Percentiles rank a stretch among this genome's conserved stretches.
phyloP scores from a whole-genome alignment of 768 basidiomycete genomes.

The Pluteus cervinus region DNA sequence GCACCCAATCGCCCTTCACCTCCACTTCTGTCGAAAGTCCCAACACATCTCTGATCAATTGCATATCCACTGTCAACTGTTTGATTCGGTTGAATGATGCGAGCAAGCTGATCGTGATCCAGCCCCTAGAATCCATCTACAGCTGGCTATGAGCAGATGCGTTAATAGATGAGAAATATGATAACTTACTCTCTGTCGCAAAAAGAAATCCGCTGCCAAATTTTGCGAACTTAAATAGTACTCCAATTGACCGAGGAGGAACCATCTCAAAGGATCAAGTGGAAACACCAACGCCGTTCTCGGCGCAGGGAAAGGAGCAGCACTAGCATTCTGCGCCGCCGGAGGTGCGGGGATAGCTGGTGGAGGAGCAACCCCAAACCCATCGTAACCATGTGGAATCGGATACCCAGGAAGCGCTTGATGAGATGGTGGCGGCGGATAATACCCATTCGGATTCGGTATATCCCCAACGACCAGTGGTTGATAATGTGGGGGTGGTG shows the following conservation, averaged over 20 bases:
- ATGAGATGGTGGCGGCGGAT: slow-evolving; percentile 3
- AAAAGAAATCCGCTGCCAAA: slow-evolving; percentile 79
- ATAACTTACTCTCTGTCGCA: slow-evolving; percentile 65
- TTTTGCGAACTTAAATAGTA: slow-evolving; percentile 92
- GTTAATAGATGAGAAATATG: slow-evolving; percentile 3
- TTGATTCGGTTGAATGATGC: slow-evolving; percentile 86
- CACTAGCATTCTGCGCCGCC: slow-evolving; percentile 10
- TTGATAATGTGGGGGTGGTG: slow-evolving; percentile 27
- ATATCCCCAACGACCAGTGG: slow-evolving; percentile 8
- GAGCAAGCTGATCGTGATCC: slow-evolving; percentile 76
- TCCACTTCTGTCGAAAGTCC: slow-evolving; percentile 62
- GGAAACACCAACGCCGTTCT: slow-evolving; percentile 42
- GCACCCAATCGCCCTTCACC: slow-evolving; percentile 60
- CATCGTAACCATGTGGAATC: slow-evolving; percentile 9
- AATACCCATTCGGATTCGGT: slow-evolving; percentile 13
- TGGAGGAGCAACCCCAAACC: slow-evolving; percentile 9
- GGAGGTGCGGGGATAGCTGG: slow-evolving; percentile 19
- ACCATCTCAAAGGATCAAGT: slow-evolving; percentile 60
- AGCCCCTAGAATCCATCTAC: slow-evolving; percentile 88
- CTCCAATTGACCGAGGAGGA: slow-evolving; percentile 79
- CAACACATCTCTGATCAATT: slow-evolving; percentile 68
- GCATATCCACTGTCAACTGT: slow-evolving; percentile 50
- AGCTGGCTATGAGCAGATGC: slow-evolving; percentile 6
- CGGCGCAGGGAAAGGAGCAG: slow-evolving; percentile 40
- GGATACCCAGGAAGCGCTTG: slow-evolving; percentile 9